A percentile compares a stretch with the other conserved stretches of the same genome.
Evolutionary conservation across 495 filamentous ascomycete genomes (phyloP).

Genomic region (Neurospora sp.): DNA sequence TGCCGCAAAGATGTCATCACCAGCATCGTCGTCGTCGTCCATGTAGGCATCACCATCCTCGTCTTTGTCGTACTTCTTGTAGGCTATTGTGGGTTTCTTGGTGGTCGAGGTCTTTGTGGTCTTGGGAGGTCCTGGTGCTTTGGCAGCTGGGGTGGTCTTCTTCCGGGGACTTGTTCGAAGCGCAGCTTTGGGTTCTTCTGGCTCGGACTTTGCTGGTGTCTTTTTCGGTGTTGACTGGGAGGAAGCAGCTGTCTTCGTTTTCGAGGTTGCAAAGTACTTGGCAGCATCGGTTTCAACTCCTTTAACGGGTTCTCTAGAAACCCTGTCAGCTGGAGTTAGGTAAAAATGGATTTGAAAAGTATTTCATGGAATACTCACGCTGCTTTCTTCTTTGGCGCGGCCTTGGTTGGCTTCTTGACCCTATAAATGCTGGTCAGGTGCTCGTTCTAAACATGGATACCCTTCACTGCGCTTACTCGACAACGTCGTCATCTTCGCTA

Average conservation of each 20-base stretch:
- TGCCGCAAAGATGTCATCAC: constrained; percentile 63
- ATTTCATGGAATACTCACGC: constrained; percentile 16
- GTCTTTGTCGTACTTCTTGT: constrained; percentile 20
- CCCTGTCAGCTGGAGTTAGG: background rate
- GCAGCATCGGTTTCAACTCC: constrained; percentile 36
- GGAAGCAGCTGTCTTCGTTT: constrained; percentile 22
- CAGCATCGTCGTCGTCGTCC: constrained; percentile 54
- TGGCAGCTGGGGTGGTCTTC: constrained; percentile 18
- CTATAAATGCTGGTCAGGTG: constrained; percentile 13
- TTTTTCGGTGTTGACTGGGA: constrained; percentile 24
- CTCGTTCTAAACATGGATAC: background rate
- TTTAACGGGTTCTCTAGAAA: constrained; percentile 18
- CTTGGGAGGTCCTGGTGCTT: constrained; percentile 13
- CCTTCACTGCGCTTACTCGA: constrained; percentile 23
- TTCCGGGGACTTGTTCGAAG: constrained; percentile 33
- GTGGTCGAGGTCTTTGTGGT: constrained; percentile 15
- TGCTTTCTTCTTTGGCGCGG: constrained; percentile 34
- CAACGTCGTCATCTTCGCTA: constrained; percentile 51
- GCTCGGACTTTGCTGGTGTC: constrained; percentile 17
- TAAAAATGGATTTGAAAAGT: background rate
- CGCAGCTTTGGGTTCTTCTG: constrained; percentile 16
- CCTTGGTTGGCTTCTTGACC: constrained; percentile 28
- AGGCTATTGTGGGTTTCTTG: constrained; percentile 21
- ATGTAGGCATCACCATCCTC: constrained; percentile 42
- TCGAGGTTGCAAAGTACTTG: constrained; percentile 39